phyloP scores from a whole-genome alignment of 495 filamentous ascomycete species.

The Monascus purpureus region DNA sequence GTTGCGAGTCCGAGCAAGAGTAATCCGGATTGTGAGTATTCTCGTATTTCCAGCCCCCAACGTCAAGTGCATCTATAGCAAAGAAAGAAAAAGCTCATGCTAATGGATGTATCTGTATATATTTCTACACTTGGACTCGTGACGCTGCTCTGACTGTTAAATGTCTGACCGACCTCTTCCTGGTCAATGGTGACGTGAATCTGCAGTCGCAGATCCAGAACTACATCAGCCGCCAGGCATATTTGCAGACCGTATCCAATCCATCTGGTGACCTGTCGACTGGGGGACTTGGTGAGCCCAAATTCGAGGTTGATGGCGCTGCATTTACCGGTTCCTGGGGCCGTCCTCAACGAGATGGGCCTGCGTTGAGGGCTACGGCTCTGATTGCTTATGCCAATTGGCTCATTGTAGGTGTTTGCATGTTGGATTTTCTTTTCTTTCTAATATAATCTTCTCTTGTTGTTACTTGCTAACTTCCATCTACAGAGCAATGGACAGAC shows the following conservation, averaged over 20 bases:
- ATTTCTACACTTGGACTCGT: constrained; percentile 48
- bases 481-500: constrained; percentile 25
- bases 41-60: too few species aligned
- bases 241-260: constrained; percentile 38
- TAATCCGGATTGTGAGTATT: constrained; percentile 36
- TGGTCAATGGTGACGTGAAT: constrained; percentile 19
- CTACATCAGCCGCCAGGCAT: constrained; percentile 39
- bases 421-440: too few species aligned
- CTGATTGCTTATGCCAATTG: constrained; percentile 22
- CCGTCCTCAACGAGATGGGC: constrained; percentile 49
- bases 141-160: constrained; percentile 44
- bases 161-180: constrained; percentile 37
- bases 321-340: constrained; percentile 46
- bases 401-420: constrained; percentile 11
- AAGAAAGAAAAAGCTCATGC: constrained; percentile 2
- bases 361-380: constrained; percentile 26
- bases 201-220: constrained; percentile 32
- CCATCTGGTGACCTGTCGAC: constrained; percentile 38
- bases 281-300: constrained; percentile 47
- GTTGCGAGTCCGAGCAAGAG: constrained; percentile 39
- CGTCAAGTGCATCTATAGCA: too few species aligned
- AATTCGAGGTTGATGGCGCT: constrained; percentile 39
- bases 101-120: constrained; percentile 10
- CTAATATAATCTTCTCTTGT: not conserved
- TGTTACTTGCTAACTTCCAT: not conserved